Evolutionary conservation across 2,329 filamentous ascomycete genomes (phyloP).

Genomic region (Paecilomyces sp.): DNA sequence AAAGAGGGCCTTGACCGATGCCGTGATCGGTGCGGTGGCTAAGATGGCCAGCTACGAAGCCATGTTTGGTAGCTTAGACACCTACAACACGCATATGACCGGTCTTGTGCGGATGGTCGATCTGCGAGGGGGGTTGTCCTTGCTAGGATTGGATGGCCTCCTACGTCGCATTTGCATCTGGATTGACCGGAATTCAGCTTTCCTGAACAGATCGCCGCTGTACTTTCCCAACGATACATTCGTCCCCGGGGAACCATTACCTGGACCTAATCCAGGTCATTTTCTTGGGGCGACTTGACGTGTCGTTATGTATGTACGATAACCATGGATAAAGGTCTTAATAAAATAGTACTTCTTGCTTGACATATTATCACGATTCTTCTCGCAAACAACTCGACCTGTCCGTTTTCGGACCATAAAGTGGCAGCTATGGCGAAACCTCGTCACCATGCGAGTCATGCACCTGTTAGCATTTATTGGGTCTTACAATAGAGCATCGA

Average conservation of each 20-base stretch:
- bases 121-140: constrained; percentile 38
- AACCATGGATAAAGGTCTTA: not conserved
- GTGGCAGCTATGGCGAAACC: not conserved
- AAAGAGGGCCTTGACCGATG: constrained; percentile 29
- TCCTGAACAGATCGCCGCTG: constrained; percentile 24
- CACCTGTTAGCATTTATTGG: not conserved
- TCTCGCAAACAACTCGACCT: not conserved
- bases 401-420: not conserved
- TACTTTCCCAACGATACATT: constrained; percentile 27
- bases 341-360: not conserved
- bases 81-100: constrained; percentile 43
- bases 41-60: constrained; percentile 49
- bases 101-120: constrained; percentile 38
- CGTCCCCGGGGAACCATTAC: constrained; percentile 12
- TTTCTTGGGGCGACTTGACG: constrained; percentile 22
- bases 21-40: constrained; percentile 42
- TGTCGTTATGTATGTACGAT: not conserved
- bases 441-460: not conserved
- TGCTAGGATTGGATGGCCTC: constrained; percentile 39
- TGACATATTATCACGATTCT: not conserved
- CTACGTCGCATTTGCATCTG: constrained; percentile 42
- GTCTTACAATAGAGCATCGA: not conserved
- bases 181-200: constrained; percentile 40
- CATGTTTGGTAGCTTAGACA: constrained; percentile 38
- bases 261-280: constrained; percentile 25